Evolutionary conservation across 805 yeast genomes (phyloP).

Genomic region (Wickerhamomyces chambardii): DNA sequence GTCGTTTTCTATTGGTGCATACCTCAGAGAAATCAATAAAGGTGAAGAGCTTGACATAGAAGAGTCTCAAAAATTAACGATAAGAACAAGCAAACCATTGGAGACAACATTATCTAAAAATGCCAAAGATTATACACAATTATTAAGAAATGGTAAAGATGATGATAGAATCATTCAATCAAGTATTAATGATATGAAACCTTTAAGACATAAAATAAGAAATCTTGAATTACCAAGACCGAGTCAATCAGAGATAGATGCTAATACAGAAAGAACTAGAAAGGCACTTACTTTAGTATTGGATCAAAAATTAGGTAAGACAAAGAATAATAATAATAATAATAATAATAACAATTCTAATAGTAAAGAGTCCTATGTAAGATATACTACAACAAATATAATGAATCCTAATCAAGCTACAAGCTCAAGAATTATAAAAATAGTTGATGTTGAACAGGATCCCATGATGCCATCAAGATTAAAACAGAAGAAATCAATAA

Average conservation of each 20-base stretch:
- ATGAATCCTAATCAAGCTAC: slow-evolving; percentile 19
- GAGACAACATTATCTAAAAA: too few relatives aligned
- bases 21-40: too few relatives aligned
- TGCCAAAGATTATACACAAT: slow-evolving; percentile 13
- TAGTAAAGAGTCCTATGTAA: slow-evolving; percentile 35
- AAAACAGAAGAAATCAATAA: slow-evolving; percentile 58
- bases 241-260: slow-evolving; percentile 32
- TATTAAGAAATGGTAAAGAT: slow-evolving; percentile 11
- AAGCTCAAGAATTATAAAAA: slow-evolving; percentile 43
- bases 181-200: slow-evolving; percentile 48
- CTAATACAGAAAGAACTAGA: slow-evolving; percentile 46
- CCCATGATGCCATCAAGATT: slow-evolving; percentile 83
- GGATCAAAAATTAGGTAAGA: slow-evolving; percentile 25
- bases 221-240: slow-evolving; percentile 34
- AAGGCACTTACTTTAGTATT: slow-evolving; percentile 44
- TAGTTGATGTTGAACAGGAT: slow-evolving; percentile 62
- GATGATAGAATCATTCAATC: slow-evolving; percentile 24
- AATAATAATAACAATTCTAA: too few relatives aligned
- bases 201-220: slow-evolving; percentile 39
- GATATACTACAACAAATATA: slow-evolving; percentile 33
- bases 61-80: too few relatives aligned
- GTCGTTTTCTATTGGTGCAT: too few relatives aligned
- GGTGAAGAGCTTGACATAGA: too few relatives aligned
- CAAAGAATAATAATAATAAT: slow-evolving; percentile 14
- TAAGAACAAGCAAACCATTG: too few relatives aligned